phyloP scores from a whole-genome alignment of 2,329 filamentous ascomycete genomes.

The Claviceps africana region DNA sequence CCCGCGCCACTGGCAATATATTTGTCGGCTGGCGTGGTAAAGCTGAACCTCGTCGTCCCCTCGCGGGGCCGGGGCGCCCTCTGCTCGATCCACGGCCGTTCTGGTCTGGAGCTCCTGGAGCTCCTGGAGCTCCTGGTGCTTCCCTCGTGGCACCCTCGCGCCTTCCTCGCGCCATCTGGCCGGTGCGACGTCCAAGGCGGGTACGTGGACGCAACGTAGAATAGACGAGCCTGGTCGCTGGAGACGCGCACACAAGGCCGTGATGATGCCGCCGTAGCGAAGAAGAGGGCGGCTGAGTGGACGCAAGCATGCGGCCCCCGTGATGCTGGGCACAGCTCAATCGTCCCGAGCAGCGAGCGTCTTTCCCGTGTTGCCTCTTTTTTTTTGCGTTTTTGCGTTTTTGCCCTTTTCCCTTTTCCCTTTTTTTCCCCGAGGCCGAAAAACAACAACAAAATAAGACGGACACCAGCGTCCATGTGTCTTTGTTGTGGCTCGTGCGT shows the following conservation, averaged over 20 bases:
- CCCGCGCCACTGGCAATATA: not conserved
- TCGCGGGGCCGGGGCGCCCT: not conserved
- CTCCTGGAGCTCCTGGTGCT: not conserved
- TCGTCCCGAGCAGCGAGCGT: too few species aligned
- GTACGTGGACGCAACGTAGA: not conserved
- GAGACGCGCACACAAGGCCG: not conserved
- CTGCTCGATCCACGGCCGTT: not conserved
- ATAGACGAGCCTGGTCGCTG: not conserved
- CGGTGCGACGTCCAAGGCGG: slow-evolving; percentile 4
- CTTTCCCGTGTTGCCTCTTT: too few species aligned
- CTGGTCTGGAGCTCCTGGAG: not conserved
- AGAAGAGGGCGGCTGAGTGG: too few species aligned
- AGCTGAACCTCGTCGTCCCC: not conserved
- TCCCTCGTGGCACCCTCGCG: slow-evolving; percentile 11
- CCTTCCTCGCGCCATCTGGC: not conserved
- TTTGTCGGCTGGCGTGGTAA: not conserved
- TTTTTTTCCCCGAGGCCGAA: too few species aligned
- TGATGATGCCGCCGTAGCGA: not conserved
- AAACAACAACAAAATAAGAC: too few species aligned
- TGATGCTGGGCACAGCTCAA: too few species aligned
- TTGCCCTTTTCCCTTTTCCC: too few species aligned
- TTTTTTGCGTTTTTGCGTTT: too few species aligned
- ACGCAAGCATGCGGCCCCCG: too few species aligned
- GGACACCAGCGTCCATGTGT: too few species aligned
- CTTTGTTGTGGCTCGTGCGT: too few species aligned